Conservation (phyloP, 2,329 filamentous ascomycete species). For the Botrytis aclada region DNA sequence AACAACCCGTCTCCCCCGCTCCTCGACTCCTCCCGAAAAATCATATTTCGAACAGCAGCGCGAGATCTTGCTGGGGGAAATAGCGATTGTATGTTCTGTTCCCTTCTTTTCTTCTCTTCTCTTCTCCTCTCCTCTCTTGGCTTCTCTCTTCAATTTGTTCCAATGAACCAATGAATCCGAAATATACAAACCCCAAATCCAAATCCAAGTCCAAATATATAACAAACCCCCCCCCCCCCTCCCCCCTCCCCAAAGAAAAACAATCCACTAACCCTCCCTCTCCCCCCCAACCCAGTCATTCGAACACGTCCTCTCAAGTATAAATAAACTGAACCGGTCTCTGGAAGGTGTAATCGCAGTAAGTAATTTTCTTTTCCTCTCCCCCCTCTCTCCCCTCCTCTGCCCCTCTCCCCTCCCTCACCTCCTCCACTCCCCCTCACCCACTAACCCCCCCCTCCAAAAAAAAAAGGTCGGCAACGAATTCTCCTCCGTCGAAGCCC, state of each 20-base stretch:
- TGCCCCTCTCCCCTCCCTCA: too few relatives aligned
- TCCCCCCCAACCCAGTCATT: conserved; percentile 48
- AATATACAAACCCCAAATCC: too few relatives aligned
- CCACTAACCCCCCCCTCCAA: neutral
- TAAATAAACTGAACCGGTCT: conserved; percentile 91
- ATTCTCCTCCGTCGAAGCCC: conserved; percentile 91
- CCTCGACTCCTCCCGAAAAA: conserved; percentile 43
- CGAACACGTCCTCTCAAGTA: conserved; percentile 89
- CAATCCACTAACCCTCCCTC: neutral
- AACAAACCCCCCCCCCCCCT: too few relatives aligned
- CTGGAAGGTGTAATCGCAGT: conserved; percentile 89
- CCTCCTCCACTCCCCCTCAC: neutral
- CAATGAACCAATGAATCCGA: too few relatives aligned
- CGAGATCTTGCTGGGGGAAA: conserved; percentile 67
- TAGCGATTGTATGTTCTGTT: conserved; percentile 57
- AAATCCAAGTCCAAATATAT: too few relatives aligned
- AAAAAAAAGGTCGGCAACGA: conserved; percentile 85
- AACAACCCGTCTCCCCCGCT: conserved; percentile 1
- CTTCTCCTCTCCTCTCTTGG: too few relatives aligned
- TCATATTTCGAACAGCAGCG: conserved; percentile 76
- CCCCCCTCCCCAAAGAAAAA: neutral
- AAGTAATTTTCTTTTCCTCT: neutral
- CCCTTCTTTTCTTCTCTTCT: neutral
- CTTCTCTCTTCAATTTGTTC: too few relatives aligned
- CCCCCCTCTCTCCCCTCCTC: too few relatives aligned